Evolutionary conservation across 192 early-diverging fungal species (phyloP), one percentile per base, ranked within the genome.

Genomic region (Podila minutissima): DNA sequence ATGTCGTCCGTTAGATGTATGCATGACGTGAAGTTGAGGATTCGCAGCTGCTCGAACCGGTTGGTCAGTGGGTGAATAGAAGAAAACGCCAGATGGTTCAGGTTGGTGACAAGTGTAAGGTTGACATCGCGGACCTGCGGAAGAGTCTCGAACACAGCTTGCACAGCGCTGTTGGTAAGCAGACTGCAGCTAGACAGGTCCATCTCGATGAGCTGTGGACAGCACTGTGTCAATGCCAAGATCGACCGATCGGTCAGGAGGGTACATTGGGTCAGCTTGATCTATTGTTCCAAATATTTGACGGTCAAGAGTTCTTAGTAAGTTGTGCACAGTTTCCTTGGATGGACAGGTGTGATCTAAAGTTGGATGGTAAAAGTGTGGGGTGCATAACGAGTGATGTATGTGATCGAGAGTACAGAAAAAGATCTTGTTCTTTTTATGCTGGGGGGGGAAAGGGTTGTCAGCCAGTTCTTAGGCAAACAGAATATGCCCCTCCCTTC

Each of bases 261-360:
- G 2, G 57, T 55, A 61, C 89, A 90, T 38, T 86, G 82, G 75
- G 82, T 90, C 50, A 90, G 64, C 59, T 88, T 90, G 58, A 90
- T 88, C 89, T 90, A 73, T n/a, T 62, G 32, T 35, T 46, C 41
- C 41, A 46, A 46, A 46, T 46, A 46, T 46, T 46, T 0, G 41
- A 46, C 15, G 15, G 13, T 46, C 13, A 46, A 46, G 41, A 17
- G 41, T 17, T 46, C 41, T 46, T 46, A 46, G 41, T 2, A 17
- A 15, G 41, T 46, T 46, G 41, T 13, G 15, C 13, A 46, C 41
- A 46, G 15, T 17, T 46, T 46, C 41, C 41, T 46, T 46, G 41
- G 15, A 46, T 46, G 15, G 41, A 17, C 13, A 15, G 15, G 41
- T 2, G 41, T 46, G 41, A 46, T 46, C 41, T 46, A 46, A 46